Conservation (phyloP, 1,284 basidiomycete species). For the Boletus sp. region DNA sequence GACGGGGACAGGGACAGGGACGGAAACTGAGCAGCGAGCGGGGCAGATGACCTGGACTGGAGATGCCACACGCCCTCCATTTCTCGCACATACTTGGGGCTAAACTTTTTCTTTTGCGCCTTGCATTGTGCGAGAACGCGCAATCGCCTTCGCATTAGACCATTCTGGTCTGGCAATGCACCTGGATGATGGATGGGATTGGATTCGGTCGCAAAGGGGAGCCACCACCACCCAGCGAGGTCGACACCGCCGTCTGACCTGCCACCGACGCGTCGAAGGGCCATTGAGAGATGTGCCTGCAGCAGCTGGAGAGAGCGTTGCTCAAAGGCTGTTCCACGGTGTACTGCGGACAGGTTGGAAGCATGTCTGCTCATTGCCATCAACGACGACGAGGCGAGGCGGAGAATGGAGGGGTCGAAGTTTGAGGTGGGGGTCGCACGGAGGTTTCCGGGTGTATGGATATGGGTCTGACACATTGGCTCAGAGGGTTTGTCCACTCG, state of each 20-base stretch:
- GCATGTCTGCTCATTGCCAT: constrained; percentile 1
- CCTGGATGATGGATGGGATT: background rate
- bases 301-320: constrained; percentile 60
- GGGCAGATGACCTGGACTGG: constrained; percentile 5
- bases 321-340: constrained; percentile 76
- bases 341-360: constrained; percentile 39
- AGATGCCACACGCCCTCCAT: constrained; percentile 75
- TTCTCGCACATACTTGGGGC: constrained; percentile 80
- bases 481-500: background rate
- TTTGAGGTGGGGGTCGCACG: too few species aligned
- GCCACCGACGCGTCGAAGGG: constrained; percentile 73
- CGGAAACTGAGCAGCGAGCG: background rate
- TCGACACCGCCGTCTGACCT: constrained; percentile 84
- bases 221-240: constrained; percentile 90
- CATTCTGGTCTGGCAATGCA: constrained; percentile 15
- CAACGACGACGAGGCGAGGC: background rate
- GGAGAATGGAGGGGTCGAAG: constrained; percentile 19
- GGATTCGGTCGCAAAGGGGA: constrained; percentile 42
- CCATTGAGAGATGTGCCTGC: constrained; percentile 71
- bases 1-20: too few species aligned
- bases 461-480: background rate
- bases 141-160: constrained; percentile 41
- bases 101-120: constrained; percentile 75
- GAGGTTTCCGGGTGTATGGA: too few species aligned
- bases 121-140: constrained; percentile 90